Base-by-base conservation (phyloP, 345 rosid genomes). In the Eucalyptus sp. region DNA sequence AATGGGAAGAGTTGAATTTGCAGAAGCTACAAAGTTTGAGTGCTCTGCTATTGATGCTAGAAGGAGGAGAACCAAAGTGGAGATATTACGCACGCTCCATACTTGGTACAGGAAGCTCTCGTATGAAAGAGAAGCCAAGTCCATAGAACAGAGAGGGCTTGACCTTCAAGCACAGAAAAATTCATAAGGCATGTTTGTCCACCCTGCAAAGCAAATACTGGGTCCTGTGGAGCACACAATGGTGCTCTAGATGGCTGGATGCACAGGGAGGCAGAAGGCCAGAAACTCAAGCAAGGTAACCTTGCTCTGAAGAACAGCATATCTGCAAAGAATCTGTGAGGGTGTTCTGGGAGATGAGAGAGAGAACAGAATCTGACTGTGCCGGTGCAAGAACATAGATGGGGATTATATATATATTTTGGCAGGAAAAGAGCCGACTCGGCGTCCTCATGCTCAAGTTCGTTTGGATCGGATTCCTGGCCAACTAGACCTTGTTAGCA, bases 401-500 rank as follows among this genome's bases (percentile, higher is more conserved):
- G 44, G 87, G 86, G 50, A 89, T 88, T 88, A 90, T 90, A 27
- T 95, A 97, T 95, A 97, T 52, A 1, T 90, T 10, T 54, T 93
- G 95, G 96, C 92, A 91, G 85, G 96, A 93, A 89, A 43, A 43
- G 6, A 97, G 94, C 44, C 92, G 92, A 18, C 95, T 94, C 92
- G 95, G 97, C 29, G 96, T 94, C 89, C 91, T 86, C 86, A 93
- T 97, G 14, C 96, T 90, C 87, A 96, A 93, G 93, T 96, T 96
- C 91, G 50, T 90, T 91, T 96, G 94, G 92, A 88, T 88, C 90
- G 95, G 87, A 90, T 94, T 71, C 94, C 93, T 1, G 97, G 95
- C 90, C 99, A 97, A 88, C 93, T 96, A 3, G 97, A 97, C 91
- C 96, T 97, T 87, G 93, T 98, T 84, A 95, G 96, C 97, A 94